A percentile compares a stretch with the other conserved stretches of the same genome.
These are phyloP conservation scores for Chaetomium sp. DNA, from an alignment of 2,329 filamentous ascomycete genomes.

Conservation along the genomic window DNA sequence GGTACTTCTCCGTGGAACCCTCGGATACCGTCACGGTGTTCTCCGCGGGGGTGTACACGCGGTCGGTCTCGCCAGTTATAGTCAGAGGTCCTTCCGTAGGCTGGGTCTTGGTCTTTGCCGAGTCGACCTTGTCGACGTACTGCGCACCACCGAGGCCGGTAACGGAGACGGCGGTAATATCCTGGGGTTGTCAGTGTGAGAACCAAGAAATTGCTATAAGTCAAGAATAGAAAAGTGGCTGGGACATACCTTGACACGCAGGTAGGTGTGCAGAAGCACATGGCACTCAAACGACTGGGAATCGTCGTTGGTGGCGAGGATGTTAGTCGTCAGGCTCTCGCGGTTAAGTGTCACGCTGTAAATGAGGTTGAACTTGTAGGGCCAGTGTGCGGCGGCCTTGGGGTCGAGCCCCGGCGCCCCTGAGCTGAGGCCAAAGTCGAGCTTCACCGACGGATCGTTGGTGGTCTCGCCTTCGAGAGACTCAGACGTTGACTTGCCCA, in stretches of 20 bases:
- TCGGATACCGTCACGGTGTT: conserved; percentile 57
- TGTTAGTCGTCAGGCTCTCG: conserved; percentile 67
- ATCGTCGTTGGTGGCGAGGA: conserved; percentile 87
- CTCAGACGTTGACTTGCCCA: conserved; percentile 78
- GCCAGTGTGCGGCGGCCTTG: conserved; percentile 67
- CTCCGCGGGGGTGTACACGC: conserved; percentile 70
- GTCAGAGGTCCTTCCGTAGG: conserved; percentile 44
- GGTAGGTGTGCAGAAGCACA: conserved; percentile 85
- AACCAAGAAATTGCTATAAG: not conserved
- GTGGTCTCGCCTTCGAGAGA: conserved; percentile 37
- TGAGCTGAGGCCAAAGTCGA: conserved; percentile 83
- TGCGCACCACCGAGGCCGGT: conserved; percentile 67
- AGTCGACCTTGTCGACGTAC: conserved; percentile 80
- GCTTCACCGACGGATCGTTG: conserved; percentile 68
- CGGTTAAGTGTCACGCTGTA: conserved; percentile 84
- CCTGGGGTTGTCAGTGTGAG: conserved; percentile 43
- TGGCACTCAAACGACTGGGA: conserved; percentile 81
- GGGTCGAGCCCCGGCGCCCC: conserved; percentile 59
- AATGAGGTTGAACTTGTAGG: conserved; percentile 78
- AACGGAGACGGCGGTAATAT: conserved; percentile 68
- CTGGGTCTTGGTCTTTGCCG: conserved; percentile 45
- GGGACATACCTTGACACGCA: conserved; percentile 64
- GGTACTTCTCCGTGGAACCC: conserved; percentile 58
- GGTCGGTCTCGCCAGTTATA: conserved; percentile 76
- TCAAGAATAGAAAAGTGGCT: not conserved